Base-by-base conservation (phyloP, 805 yeast genomes). In the Barnettozyma salicaria region DNA sequence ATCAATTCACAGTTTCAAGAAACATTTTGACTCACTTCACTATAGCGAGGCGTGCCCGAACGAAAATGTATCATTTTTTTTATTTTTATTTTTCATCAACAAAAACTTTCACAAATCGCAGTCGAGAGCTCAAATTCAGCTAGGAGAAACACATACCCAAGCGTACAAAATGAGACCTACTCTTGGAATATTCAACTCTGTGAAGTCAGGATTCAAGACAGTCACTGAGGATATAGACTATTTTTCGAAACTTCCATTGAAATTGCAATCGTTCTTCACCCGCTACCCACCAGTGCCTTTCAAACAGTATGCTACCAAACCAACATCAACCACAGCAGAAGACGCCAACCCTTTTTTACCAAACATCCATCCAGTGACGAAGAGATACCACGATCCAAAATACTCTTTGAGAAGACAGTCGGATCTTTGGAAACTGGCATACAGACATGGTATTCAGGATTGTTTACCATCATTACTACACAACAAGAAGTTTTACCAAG, bases 281-380 rank as follows among this genome's bases (percentile, higher is more conserved):
- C 80, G 76, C 58, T 85, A 76, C 55, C 97, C 97, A 22, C 96
- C 96, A 7, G 64, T 80, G 17, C 90, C 88, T n/a, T 77, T 76
- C 60, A 71, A 72, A 14, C 57, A 70, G 47, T 89, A 87, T 58
- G 67, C 85, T 5, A 61, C 68, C 3, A 70, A 68, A 44, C 82
- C 95, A 35, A 74, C 84, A 2, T 63, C 74, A 20, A 78, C 84
- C 17, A 64, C 63, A 33, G 89, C 87, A 33, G 70, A 74, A 17
- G 73, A 75, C 42, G 83, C 88, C 49, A 89, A 89, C 60, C 97
- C 97, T 36, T 89, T 89, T 59, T 60, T 86, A 38, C 80, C 95
- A 18, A 88, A 86, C 59, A 81, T 73, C 53, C 88, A 88, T 58
- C 87, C 94, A 16, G 74, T 81, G 17, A 86, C 94, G 17, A 75